Base-by-base conservation (phyloP, 2,329 filamentous ascomycete genomes). In the Pyrenochaeta sp. region DNA sequence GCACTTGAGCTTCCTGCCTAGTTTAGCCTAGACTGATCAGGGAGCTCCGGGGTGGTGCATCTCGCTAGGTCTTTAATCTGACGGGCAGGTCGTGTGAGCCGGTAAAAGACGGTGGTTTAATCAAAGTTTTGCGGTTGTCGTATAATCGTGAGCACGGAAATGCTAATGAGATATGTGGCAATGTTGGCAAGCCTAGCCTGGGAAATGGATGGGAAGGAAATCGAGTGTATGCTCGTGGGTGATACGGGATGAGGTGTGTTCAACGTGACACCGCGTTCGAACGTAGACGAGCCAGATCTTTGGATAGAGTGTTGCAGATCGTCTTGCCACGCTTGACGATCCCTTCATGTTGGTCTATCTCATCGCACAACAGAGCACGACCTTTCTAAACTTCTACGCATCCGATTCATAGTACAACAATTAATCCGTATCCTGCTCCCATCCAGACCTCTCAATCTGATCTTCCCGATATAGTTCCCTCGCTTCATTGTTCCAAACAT, bases 401-500 rank as follows among this genome's bases (percentile, higher is more conserved):
- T 25, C 42, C 19, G 6, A 0, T 27, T 15, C 42, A 44, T 3
- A 28, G 24, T 27, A 44, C 42, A 44, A 44, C 42, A 44, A 2
- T 24, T 47, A 24, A 47, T 13, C 28, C n/a, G 45, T 12, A 22
- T 34, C n/a, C 12, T 36, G 13, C 28, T 30, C 28, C 8, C 30
- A 5, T 12, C 28, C 22, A 12, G 24, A 6, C 25, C 25, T 28
- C 12, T 7, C 13, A 5, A 13, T 43, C 24, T 44, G 42, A 27
- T 25, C 12, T 28, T 44, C 15, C 24, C 28, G 24, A 28, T 44
- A 28, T 27, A n/a, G 24, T 44, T 19, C 15, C 45, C 15, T 22
- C 45, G 13, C 15, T n/a, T 24, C 28, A 9, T 34, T 8, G 22
- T 46, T 52, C 63, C 54, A 66, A 64, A 57, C 47, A 52, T 62